These are phyloP conservation scores for Melastoma malabathricum DNA, from an alignment of 345 rosid species.

Conservation along the genomic window DNA sequence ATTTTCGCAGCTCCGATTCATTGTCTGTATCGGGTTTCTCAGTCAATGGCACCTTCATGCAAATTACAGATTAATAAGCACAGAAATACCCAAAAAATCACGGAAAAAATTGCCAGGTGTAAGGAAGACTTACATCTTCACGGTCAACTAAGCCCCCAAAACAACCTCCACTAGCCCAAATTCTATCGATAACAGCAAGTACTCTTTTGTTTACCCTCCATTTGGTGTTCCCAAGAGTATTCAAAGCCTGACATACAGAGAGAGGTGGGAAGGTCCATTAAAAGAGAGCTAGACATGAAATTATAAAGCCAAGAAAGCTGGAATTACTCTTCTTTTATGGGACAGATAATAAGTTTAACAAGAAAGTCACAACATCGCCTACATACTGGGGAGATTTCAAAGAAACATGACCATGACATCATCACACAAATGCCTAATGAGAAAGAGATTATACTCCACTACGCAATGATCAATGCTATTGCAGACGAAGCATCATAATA, in stretches of 20 bases:
- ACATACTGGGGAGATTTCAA: too few species aligned
- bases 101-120: background rate
- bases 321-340: too few species aligned
- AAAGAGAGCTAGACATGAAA: background rate
- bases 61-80: constrained; percentile 1
- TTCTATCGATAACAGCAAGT: constrained; percentile 72
- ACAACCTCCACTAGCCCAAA: constrained; percentile 87
- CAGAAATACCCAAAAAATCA: background rate
- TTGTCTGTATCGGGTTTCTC: constrained; percentile 68
- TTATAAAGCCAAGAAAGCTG: too few species aligned
- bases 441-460: too few species aligned
- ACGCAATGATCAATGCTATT: too few species aligned
- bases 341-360: too few species aligned
- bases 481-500: too few species aligned
- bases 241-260: constrained; percentile 55
- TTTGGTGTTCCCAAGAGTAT: constrained; percentile 89
- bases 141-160: constrained; percentile 73
- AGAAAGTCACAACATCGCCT: too few species aligned
- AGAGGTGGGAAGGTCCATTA: background rate
- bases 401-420: too few species aligned
- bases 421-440: too few species aligned
- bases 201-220: constrained; percentile 85
- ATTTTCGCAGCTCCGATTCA: constrained; percentile 41
- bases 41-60: constrained; percentile 50
- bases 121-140: constrained; percentile 55